A percentile compares a stretch with the other conserved stretches of the same genome.
phyloP scores from a whole-genome alignment of 2,329 filamentous ascomycete species.

The Exophiala spinifera region DNA sequence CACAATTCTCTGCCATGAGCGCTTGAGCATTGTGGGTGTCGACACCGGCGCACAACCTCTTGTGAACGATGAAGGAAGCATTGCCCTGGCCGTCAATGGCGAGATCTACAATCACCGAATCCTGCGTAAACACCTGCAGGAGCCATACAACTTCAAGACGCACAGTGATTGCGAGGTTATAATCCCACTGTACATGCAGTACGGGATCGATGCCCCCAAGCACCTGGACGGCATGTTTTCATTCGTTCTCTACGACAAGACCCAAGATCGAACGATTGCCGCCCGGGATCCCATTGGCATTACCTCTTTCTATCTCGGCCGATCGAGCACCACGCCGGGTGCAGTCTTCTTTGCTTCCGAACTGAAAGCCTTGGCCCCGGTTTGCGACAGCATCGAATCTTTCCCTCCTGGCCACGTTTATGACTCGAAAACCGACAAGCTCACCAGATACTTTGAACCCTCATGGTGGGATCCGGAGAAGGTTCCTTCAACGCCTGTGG shows the following conservation, averaged over 20 bases:
- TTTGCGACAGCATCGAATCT: constrained; percentile 90
- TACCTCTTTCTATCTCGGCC: constrained; percentile 95
- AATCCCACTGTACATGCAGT: constrained; percentile 93
- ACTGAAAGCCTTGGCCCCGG: constrained; percentile 85
- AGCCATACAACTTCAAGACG: constrained; percentile 93
- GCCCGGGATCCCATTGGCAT: constrained; percentile 95
- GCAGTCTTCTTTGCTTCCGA: constrained; percentile 96
- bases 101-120: constrained; percentile 99
- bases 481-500: constrained; percentile 74
- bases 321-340: constrained; percentile 75
- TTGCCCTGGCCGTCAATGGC: constrained; percentile 95
- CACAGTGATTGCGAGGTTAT: constrained; percentile 98
- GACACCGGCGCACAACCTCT: constrained; percentile 94
- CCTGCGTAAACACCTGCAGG: constrained; percentile 80
- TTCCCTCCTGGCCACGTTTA: constrained; percentile 96
- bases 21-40: constrained; percentile 94
- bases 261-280: constrained; percentile 84
- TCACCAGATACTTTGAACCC: constrained; percentile 86
- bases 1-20: constrained; percentile 96
- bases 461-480: constrained; percentile 83
- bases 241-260: constrained; percentile 96
- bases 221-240: constrained; percentile 99
- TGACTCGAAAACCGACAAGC: constrained; percentile 84
- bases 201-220: constrained; percentile 88
- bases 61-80: constrained; percentile 81